phyloP scores from a whole-genome alignment of 257 asterid genomes.

The Solanum phureja region DNA sequence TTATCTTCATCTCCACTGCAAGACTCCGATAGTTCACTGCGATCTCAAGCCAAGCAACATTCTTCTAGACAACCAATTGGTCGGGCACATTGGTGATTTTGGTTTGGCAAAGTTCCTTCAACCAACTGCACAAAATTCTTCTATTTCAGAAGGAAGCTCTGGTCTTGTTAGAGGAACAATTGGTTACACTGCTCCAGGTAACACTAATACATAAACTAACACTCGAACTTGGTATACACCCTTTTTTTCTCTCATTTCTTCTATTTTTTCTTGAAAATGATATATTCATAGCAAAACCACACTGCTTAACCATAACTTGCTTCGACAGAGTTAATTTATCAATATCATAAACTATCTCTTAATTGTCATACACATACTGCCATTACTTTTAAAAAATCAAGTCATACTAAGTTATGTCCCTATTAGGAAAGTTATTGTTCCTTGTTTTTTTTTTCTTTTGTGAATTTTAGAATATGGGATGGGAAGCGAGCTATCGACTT shows the following conservation, averaged over 20 bases:
- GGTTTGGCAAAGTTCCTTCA: slow-evolving; percentile 21
- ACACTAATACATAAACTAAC: neutral
- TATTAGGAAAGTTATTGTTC: neutral
- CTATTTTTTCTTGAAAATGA: neutral
- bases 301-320: neutral
- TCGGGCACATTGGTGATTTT: slow-evolving; percentile 19
- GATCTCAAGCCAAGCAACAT: slow-evolving; percentile 28
- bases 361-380: neutral
- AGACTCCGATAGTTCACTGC: slow-evolving; percentile 13
- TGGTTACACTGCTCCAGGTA: slow-evolving; percentile 31
- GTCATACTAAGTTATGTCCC: neutral
- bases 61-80: slow-evolving; percentile 17
- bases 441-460: neutral
- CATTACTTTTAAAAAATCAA: neutral
- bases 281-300: neutral
- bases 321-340: too few relatives aligned
- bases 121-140: neutral
- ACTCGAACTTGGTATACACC: neutral
- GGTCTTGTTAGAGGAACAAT: slow-evolving; percentile 15
- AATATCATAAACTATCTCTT: too few relatives aligned
- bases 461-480: slow-evolving; percentile 22
- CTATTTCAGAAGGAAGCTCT: neutral
- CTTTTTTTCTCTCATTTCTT: too few relatives aligned
- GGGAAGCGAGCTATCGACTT: slow-evolving; percentile 10
- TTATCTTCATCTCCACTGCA: slow-evolving; percentile 19